Conservation (phyloP, 257 asterid species). For the Penstemon eatonii region DNA sequence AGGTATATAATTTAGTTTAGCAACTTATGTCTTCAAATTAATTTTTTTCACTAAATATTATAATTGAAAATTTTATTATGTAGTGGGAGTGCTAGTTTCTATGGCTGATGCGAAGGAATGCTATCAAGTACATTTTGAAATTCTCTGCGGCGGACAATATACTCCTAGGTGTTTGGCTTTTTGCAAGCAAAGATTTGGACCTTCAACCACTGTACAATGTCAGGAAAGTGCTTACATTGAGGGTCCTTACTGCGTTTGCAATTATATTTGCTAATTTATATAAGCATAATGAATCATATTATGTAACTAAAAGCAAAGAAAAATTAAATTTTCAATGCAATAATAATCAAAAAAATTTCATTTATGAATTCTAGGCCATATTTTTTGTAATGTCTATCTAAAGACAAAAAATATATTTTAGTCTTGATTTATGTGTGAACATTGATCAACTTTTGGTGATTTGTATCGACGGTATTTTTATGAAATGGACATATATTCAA, state of each 20-base stretch:
- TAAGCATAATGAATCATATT: too few relatives aligned
- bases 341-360: too few relatives aligned
- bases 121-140: not conserved
- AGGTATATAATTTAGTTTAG: slow-evolving; percentile 8
- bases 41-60: not conserved
- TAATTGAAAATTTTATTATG: not conserved
- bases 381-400: too few relatives aligned
- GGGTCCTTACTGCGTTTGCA: not conserved
- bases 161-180: not conserved
- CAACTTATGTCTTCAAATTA: not conserved
- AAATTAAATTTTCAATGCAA: too few relatives aligned
- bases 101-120: not conserved
- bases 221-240: not conserved
- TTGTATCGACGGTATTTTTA: too few relatives aligned
- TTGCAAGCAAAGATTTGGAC: not conserved
- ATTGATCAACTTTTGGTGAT: too few relatives aligned
- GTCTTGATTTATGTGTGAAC: too few relatives aligned
- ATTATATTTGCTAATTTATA: too few relatives aligned
- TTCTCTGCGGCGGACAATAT: not conserved
- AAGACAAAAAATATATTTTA: too few relatives aligned
- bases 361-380: too few relatives aligned
- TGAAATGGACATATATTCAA: too few relatives aligned
- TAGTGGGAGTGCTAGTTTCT: not conserved
- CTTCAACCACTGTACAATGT: not conserved
- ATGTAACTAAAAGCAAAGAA: too few relatives aligned